Conservation (phyloP, 768 basidiomycete genomes). For the Mrakia gelida region DNA sequence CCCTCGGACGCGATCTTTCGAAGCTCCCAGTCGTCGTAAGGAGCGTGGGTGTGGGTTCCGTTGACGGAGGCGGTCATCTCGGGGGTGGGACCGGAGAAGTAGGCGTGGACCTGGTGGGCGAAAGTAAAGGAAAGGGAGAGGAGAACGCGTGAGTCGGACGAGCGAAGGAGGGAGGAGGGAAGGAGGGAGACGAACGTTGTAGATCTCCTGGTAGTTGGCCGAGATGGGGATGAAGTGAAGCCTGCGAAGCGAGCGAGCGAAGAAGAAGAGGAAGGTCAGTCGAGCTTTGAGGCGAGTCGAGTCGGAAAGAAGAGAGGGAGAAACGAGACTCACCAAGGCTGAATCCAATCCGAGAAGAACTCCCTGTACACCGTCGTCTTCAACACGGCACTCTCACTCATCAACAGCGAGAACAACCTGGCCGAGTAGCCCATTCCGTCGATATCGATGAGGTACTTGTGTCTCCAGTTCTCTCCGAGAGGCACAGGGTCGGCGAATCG, state of each 20-base stretch:
- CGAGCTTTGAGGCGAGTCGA: background rate
- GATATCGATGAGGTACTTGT: slow-evolving; percentile 86
- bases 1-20: slow-evolving; percentile 83
- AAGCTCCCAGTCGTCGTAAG: slow-evolving; percentile 55
- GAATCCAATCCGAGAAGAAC: slow-evolving; percentile 84
- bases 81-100: slow-evolving; percentile 78
- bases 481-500: slow-evolving; percentile 71
- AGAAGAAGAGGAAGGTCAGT: slow-evolving; percentile 3
- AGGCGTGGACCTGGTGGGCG: slow-evolving; percentile 63
- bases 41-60: background rate
- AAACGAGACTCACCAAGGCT: slow-evolving; percentile 64
- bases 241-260: slow-evolving; percentile 50
- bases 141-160: too few species aligned
- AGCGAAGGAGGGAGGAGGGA: background rate
- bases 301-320: background rate
- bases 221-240: slow-evolving; percentile 89
- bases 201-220: slow-evolving; percentile 73
- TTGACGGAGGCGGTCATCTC: slow-evolving; percentile 50
- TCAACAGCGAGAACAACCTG: slow-evolving; percentile 63
- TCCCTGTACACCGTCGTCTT: slow-evolving; percentile 90
- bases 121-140: background rate
- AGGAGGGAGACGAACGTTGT: slow-evolving; percentile 52
- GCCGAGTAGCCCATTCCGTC: slow-evolving; percentile 96
- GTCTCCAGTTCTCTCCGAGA: slow-evolving; percentile 81
- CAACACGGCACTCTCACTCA: slow-evolving; percentile 81